Base-by-base conservation (phyloP, 768 basidiomycete genomes). In the Rhodosporidiobolus odoratus region DNA sequence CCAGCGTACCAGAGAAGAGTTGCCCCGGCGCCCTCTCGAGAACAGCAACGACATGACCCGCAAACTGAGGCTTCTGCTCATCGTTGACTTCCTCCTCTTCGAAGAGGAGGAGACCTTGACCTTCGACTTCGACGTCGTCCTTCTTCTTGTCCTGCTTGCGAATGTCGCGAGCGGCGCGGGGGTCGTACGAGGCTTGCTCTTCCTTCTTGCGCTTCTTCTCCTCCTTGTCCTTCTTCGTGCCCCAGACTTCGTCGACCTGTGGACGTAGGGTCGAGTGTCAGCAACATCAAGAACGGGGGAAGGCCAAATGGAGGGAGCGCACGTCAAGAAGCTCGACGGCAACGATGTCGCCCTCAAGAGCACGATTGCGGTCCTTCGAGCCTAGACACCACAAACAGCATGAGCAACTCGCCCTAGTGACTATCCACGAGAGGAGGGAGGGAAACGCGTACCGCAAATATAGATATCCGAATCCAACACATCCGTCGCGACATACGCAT, bases 131-230 rank as follows among this genome's bases (percentile, higher is more conserved):
- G 38, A 99, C 95, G 77, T 98, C 96, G 77, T 99, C 96, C 83
- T 97, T 97, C 85, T 98, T 98, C 87, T 99, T 99, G 83, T 98
- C 95, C 77, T 93, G 91, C 81, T 91, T 93, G 76, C 91, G 86
- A 5, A 77, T 57, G 58, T 77, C 75, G 32, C 75, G 73, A 53
- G 72, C 68, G 10, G 87, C 84, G 79, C 88, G 91, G 65, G 88
- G 78, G 77, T 98, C 95, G 79, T 93, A 97, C 0, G 93, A 91
- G 37, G 92, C 88, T 78, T 94, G 96, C 82, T 98, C 96, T 82
- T 98, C 96, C 85, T 99, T 99, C 83, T 98, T 98, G 78, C 95
- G 85, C 83, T 99, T 98, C 88, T 99, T 99, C 83, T 98, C 96
- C 80, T 98, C 96, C 82, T 99, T 99, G 83, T 99, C 96, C 82